Evolutionary conservation across 140 eudicot genomes (phyloP).

Genomic region (Eryngium alpinum): DNA sequence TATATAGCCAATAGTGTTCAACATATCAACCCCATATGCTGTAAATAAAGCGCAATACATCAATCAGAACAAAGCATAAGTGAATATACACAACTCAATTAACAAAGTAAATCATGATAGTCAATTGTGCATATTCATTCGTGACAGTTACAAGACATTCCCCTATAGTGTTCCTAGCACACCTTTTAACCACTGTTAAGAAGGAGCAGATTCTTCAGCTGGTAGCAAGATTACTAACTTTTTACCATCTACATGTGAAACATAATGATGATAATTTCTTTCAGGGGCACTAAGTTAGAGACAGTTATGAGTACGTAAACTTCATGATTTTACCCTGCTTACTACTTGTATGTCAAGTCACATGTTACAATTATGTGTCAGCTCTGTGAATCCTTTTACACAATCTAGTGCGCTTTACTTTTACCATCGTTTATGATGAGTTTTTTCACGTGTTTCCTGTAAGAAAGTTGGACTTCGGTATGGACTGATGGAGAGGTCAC

Average conservation of each 20-base stretch:
- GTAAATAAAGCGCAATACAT: conserved; percentile 22
- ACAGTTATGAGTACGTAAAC: neutral
- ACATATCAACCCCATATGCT: conserved; percentile 97
- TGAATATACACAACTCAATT: neutral
- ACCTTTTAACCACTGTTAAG: neutral
- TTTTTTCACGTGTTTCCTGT: neutral
- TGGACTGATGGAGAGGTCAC: neutral
- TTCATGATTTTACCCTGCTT: neutral
- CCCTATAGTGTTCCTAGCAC: neutral
- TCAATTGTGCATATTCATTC: neutral
- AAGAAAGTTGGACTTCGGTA: neutral
- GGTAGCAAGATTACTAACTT: neutral
- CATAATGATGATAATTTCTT: neutral
- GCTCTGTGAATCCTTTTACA: neutral
- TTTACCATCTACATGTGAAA: neutral
- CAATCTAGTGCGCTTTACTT: neutral
- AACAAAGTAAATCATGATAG: neutral
- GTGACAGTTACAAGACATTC: neutral
- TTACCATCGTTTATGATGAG: neutral
- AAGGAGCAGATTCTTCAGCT: neutral
- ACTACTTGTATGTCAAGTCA: neutral
- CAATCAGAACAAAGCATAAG: neutral
- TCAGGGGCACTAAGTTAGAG: neutral
- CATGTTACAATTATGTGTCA: neutral
- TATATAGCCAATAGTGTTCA: conserved; percentile 90